phyloP scores from a whole-genome alignment of 257 asterid genomes.

The Penstemon eatonii region DNA sequence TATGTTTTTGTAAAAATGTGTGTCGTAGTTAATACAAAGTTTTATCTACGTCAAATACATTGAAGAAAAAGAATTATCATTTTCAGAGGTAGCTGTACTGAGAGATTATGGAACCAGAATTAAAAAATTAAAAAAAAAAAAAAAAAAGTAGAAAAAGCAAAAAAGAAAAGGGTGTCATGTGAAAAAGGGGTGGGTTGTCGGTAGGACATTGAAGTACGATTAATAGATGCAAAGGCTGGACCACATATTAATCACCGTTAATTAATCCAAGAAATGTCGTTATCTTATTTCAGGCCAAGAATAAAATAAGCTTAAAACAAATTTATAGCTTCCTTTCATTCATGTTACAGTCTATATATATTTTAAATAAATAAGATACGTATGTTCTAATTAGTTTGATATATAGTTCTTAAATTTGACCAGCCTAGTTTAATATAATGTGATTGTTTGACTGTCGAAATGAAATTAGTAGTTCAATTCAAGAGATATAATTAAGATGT shows the following conservation, averaged over 20 bases:
- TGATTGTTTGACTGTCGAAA: too few species aligned
- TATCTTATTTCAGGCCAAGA: not conserved
- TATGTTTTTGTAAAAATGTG: not conserved
- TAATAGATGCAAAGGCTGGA: slow-evolving; percentile 9
- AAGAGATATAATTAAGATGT: too few species aligned
- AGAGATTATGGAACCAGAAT: slow-evolving; percentile 13
- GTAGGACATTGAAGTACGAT: slow-evolving; percentile 11
- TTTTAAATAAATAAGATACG: too few species aligned
- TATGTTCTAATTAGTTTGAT: too few species aligned
- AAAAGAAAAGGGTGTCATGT: slow-evolving; percentile 12
- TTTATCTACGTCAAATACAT: not conserved
- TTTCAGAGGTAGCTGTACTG: slow-evolving; percentile 19
- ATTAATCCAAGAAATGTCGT: not conserved
- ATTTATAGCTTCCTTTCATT: not conserved
- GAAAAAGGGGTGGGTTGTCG: slow-evolving; percentile 32
- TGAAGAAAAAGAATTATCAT: not conserved
- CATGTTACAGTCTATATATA: too few species aligned
- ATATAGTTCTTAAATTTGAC: too few species aligned
- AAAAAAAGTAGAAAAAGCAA: too few species aligned
- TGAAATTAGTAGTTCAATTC: too few species aligned
- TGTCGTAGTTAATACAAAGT: not conserved
- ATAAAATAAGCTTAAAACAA: not conserved
- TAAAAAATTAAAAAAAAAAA: not conserved
- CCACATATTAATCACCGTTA: slow-evolving; percentile 8
- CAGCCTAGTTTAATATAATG: too few species aligned